Evolutionary conservation across 768 basidiomycete species (phyloP).

Genomic region (Lanmaoa rubissima): DNA sequence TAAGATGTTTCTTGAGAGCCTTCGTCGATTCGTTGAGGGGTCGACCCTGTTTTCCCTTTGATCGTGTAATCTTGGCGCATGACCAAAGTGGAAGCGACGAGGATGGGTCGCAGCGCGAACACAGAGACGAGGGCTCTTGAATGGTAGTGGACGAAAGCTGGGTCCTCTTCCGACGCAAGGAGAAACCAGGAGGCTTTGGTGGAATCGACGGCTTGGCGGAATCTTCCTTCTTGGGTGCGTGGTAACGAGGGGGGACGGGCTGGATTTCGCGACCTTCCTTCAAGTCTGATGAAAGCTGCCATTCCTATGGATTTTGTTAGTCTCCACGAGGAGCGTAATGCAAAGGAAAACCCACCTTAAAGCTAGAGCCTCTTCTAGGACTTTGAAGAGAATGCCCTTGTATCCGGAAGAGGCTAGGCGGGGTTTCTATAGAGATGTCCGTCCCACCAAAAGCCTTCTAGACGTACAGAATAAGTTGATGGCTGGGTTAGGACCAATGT

Average conservation of each 20-base stretch:
- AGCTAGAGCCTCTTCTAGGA: background rate
- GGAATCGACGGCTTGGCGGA: constrained; percentile 6
- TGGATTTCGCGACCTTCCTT: background rate
- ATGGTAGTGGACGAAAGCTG: background rate
- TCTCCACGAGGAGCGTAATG: too few species aligned
- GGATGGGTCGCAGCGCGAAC: constrained; percentile 2
- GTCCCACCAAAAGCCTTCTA: background rate
- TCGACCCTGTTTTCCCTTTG: constrained; percentile 6
- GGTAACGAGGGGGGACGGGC: background rate
- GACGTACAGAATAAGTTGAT: background rate
- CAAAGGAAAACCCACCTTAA: background rate
- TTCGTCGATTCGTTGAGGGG: background rate
- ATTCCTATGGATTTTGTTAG: background rate
- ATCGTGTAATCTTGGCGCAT: constrained; percentile 18
- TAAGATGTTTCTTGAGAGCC: constrained; percentile 7
- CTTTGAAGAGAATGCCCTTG: background rate
- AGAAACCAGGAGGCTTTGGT: background rate
- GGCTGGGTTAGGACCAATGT: background rate
- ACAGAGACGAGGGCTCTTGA: background rate
- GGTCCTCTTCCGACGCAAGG: background rate
- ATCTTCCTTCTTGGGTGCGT: background rate
- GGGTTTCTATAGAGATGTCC: background rate
- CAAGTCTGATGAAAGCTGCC: background rate
- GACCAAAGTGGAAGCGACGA: constrained; percentile 10
- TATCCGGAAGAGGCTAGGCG: background rate